phyloP scores from a whole-genome alignment of 2,329 filamentous ascomycete species.

The Colletotrichum musicola region DNA sequence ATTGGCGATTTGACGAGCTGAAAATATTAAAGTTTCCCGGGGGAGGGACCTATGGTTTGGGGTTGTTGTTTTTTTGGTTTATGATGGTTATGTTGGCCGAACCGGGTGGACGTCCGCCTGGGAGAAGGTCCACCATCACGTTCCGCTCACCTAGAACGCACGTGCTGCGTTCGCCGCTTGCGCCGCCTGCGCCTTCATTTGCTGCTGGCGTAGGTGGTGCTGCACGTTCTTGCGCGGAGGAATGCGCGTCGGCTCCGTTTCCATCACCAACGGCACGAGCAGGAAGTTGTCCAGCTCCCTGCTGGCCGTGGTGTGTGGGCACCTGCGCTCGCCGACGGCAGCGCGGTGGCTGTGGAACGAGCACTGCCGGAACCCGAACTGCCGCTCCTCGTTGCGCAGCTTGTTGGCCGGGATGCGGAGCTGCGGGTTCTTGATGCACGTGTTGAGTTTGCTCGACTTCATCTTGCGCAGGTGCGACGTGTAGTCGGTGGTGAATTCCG shows the following conservation, averaged over 20 bases:
- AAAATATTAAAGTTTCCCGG: slow-evolving; percentile 12
- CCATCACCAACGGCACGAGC: slow-evolving; percentile 40
- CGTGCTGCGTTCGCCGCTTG: slow-evolving; percentile 17
- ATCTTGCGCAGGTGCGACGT: slow-evolving; percentile 65
- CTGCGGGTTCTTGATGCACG: slow-evolving; percentile 71
- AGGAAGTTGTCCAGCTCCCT: slow-evolving; percentile 40
- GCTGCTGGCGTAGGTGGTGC: slow-evolving; percentile 5
- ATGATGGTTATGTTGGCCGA: background rate
- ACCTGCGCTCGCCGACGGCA: slow-evolving; percentile 65
- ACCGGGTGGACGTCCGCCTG: slow-evolving; percentile 6
- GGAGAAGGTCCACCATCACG: background rate
- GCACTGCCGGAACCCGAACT: slow-evolving; percentile 72
- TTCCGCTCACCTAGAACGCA: slow-evolving; percentile 11
- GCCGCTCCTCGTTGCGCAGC: slow-evolving; percentile 67
- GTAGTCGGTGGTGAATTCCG: slow-evolving; percentile 65
- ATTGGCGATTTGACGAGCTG: slow-evolving; percentile 8
- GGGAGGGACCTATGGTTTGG: background rate
- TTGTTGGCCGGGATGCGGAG: slow-evolving; percentile 68
- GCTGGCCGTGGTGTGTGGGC: slow-evolving; percentile 55
- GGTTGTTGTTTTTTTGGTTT: background rate
- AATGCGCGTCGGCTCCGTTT: slow-evolving; percentile 8
- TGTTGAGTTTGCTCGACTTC: slow-evolving; percentile 61
- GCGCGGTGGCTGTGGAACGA: slow-evolving; percentile 71
- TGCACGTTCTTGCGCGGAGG: slow-evolving; percentile 12
- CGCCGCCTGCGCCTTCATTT: slow-evolving; percentile 14